Conservation (phyloP, 2,329 filamentous ascomycete genomes). For the Pseudogymnoascus sp. region DNA sequence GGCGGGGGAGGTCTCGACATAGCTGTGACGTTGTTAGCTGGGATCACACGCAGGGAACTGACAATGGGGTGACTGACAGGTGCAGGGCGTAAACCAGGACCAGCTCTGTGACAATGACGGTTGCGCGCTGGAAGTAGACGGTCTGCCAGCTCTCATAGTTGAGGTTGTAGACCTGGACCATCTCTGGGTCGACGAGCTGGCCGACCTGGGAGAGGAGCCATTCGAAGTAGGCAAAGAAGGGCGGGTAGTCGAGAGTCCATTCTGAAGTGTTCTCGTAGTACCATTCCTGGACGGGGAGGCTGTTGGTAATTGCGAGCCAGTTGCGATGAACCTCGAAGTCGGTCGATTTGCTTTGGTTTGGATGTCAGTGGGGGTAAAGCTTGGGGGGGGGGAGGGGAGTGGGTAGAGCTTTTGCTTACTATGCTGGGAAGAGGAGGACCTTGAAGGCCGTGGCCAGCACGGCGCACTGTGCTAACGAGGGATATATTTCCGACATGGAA, state of each 20-base stretch:
- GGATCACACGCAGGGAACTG: neutral
- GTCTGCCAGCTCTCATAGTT: conserved; percentile 90
- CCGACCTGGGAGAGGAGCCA: conserved; percentile 82
- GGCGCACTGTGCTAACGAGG: conserved; percentile 82
- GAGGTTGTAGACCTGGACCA: conserved; percentile 75
- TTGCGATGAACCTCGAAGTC: conserved; percentile 99
- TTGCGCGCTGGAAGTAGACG: conserved; percentile 83
- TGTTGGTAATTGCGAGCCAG: conserved; percentile 94
- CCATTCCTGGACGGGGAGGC: conserved; percentile 79
- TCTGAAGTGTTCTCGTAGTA: conserved; percentile 96
- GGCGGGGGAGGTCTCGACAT: conserved; percentile 61
- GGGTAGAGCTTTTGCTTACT: conserved; percentile 49
- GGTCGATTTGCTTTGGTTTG: conserved; percentile 73
- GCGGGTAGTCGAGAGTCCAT: conserved; percentile 99
- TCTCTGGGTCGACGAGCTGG: conserved; percentile 65
- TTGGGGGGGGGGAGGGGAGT: neutral
- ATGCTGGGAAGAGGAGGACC: conserved; percentile 84
- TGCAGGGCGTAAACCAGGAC: conserved; percentile 77
- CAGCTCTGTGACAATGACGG: conserved; percentile 78
- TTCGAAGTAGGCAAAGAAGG: conserved; percentile 97
- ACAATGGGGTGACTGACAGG: conserved; percentile 41
- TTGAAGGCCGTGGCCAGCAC: conserved; percentile 83
- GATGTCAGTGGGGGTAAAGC: conserved; percentile 2
- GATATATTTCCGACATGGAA: conserved; percentile 71
- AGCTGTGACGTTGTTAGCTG: conserved; percentile 40